Evolutionary conservation across 768 basidiomycete genomes (phyloP).

Genomic region (Mrakia hoshinonis): DNA sequence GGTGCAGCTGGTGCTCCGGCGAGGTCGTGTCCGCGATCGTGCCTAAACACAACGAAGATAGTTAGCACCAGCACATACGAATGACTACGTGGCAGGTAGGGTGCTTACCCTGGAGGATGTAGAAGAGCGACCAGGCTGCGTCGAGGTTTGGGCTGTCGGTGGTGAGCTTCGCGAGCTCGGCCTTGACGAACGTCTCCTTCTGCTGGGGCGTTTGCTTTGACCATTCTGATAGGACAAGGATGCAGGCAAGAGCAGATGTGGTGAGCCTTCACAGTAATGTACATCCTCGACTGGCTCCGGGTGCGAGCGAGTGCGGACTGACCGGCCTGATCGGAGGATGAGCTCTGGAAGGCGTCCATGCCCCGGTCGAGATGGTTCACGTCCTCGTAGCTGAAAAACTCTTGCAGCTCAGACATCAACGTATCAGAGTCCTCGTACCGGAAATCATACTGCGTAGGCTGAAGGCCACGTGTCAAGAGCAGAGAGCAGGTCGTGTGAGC

Average conservation of each 20-base stretch:
- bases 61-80: background rate
- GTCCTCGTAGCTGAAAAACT: constrained; percentile 96
- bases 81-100: background rate
- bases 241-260: background rate
- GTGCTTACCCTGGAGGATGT: constrained; percentile 75
- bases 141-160: background rate
- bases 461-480: background rate
- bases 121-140: constrained; percentile 76
- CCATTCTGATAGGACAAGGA: background rate
- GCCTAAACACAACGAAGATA: constrained; percentile 45
- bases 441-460: constrained; percentile 58
- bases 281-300: no score
- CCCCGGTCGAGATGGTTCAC: constrained; percentile 83
- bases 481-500: background rate
- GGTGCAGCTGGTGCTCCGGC: constrained; percentile 87
- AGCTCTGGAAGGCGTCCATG: constrained; percentile 76
- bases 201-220: background rate
- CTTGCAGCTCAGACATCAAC: constrained; percentile 89
- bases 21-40: constrained; percentile 84
- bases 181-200: background rate
- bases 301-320: constrained; percentile 47
- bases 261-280: no score
- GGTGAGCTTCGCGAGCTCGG: constrained; percentile 4
- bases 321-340: constrained; percentile 51
- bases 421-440: constrained; percentile 94